A percentile compares a stretch with the other conserved stretches of the same genome.
These are phyloP conservation scores for Barnettozyma californica DNA, from an alignment of 805 yeast genomes.

Conservation along the genomic window DNA sequence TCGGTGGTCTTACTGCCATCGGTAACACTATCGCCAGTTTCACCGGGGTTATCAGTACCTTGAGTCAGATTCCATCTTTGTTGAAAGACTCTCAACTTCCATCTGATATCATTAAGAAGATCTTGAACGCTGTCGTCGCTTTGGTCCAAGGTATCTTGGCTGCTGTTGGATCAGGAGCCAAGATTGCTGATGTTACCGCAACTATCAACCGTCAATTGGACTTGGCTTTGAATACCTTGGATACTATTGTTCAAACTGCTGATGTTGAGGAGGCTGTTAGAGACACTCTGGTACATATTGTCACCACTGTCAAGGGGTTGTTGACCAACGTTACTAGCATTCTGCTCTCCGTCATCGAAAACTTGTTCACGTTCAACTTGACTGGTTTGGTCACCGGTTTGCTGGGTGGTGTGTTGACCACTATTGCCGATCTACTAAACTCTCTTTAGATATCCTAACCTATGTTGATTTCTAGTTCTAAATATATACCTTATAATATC, in stretches of 20 bases:
- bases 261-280: conserved; percentile 7
- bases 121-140: conserved; percentile 4
- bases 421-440: conserved; percentile 7
- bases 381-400: conserved; percentile 15
- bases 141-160: conserved; percentile 9
- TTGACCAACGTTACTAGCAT: conserved; percentile 7
- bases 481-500: too few relatives aligned
- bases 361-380: conserved; percentile 13
- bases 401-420: conserved; percentile 9
- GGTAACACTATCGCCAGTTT: conserved; percentile 1
- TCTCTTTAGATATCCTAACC: neutral
- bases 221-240: conserved; percentile 10
- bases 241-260: conserved; percentile 5
- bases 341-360: conserved; percentile 1
- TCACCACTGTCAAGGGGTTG: conserved; percentile 1
- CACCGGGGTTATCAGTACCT: conserved; percentile 2
- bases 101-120: conserved; percentile 3
- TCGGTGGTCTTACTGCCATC: conserved; percentile 4
- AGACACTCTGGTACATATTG: conserved; percentile 1
- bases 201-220: conserved; percentile 7
- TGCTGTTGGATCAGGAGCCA: conserved; percentile 11
- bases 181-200: conserved; percentile 8
- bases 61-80: conserved; percentile 3
- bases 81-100: conserved; percentile 8
- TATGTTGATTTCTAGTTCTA: too few relatives aligned